Conservation (phyloP, 352 stramenopile genomes). For the Pythium coloratum region DNA sequence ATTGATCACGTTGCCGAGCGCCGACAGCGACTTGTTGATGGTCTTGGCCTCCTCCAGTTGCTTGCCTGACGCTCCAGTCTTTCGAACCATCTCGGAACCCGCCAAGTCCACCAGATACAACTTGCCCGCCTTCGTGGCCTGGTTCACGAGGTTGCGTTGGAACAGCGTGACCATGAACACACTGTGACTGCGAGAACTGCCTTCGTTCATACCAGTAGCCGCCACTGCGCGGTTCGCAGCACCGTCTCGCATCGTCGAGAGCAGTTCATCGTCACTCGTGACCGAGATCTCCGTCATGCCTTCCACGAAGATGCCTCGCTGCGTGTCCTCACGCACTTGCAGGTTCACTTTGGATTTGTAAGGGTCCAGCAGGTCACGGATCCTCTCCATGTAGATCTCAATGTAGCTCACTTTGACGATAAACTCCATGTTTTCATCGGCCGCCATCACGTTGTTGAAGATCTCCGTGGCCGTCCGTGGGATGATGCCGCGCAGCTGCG, state of each 20-base stretch:
- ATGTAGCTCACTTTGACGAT: conserved; percentile 94
- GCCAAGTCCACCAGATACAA: conserved; percentile 94
- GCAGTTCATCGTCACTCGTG: conserved; percentile 87
- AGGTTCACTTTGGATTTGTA: conserved; percentile 92
- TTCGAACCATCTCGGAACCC: conserved; percentile 93
- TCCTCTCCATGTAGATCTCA: conserved; percentile 96
- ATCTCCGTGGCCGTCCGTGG: conserved; percentile 86
- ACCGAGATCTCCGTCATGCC: conserved; percentile 93
- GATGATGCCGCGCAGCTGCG: conserved; percentile 85
- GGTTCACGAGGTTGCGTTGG: conserved; percentile 85
- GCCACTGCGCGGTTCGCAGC: conserved; percentile 84
- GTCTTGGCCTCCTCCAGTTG: conserved; percentile 95
- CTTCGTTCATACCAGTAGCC: conserved; percentile 94
- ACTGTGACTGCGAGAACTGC: conserved; percentile 87
- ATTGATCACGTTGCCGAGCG: conserved; percentile 95
- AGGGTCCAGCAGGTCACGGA: conserved; percentile 91
- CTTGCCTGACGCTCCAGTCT: conserved; percentile 88
- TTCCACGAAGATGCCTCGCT: conserved; percentile 92
- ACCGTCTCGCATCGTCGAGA: conserved; percentile 82
- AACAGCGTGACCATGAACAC: conserved; percentile 92
- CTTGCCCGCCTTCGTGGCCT: conserved; percentile 88
- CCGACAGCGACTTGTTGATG: conserved; percentile 95
- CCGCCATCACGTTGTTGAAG: conserved; percentile 85
- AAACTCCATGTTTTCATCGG: conserved; percentile 92
- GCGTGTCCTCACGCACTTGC: conserved; percentile 86